Conservation (phyloP, 225 moss, liverwort and hornwort species). For the Polytrichum commune region DNA sequence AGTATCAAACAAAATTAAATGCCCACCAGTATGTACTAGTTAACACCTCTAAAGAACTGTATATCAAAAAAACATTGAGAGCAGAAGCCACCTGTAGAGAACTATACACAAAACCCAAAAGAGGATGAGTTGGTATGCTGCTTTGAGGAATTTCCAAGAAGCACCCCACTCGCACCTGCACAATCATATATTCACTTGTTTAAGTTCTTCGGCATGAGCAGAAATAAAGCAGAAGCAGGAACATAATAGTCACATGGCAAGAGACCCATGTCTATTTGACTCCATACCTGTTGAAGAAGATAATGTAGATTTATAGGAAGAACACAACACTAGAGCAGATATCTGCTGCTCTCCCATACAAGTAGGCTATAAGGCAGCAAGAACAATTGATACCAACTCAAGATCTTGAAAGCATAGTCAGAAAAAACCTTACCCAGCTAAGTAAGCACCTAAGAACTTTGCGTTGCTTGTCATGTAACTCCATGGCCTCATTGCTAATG, state of each 20-base stretch:
- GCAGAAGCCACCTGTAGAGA: slow-evolving; percentile 62
- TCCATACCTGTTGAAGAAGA: too few species aligned
- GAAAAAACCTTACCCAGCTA: slow-evolving; percentile 68
- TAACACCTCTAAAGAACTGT: neutral
- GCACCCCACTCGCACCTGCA: slow-evolving; percentile 87
- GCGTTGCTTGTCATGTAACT: slow-evolving; percentile 62
- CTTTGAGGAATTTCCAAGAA: slow-evolving; percentile 82
- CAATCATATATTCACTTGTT: neutral
- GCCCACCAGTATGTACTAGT: too few species aligned
- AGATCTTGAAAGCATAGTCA: neutral
- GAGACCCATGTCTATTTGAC: too few species aligned
- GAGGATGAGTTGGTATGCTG: slow-evolving; percentile 80
- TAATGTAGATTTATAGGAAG: too few species aligned
- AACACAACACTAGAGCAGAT: too few species aligned
- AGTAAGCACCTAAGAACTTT: slow-evolving; percentile 93
- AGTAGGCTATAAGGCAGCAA: too few species aligned
- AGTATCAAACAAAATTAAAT: neutral
- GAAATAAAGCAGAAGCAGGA: too few species aligned
- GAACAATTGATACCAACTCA: too few species aligned
- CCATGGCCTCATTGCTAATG: slow-evolving; percentile 51
- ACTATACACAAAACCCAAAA: slow-evolving; percentile 87
- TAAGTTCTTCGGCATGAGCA: too few species aligned
- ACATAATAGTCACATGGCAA: too few species aligned
- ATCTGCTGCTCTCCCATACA: too few species aligned
- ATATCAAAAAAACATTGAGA: slow-evolving; percentile 4